Evolutionary conservation across 2,329 filamentous ascomycete species (phyloP).

Genomic region (Sporothrix mexicana): DNA sequence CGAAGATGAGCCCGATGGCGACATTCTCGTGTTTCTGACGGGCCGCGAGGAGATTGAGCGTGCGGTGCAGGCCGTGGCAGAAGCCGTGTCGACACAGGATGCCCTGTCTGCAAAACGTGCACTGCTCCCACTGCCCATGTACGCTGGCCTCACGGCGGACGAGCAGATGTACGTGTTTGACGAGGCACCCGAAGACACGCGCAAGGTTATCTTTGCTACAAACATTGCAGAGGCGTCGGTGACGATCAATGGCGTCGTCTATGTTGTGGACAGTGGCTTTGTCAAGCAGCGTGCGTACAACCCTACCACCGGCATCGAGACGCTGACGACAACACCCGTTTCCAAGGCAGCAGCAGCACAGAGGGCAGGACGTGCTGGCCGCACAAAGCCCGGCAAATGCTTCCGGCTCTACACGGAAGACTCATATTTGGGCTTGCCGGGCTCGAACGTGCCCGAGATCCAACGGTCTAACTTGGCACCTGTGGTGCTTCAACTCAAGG

Average conservation of each 20-base stretch:
- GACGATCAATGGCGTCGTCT: slow-evolving; percentile 90
- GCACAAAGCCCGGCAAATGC: slow-evolving; percentile 90
- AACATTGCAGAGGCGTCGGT: slow-evolving; percentile 97
- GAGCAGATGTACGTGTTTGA: slow-evolving; percentile 97
- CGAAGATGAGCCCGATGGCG: slow-evolving; percentile 76
- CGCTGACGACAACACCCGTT: slow-evolving; percentile 77
- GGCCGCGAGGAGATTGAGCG: slow-evolving; percentile 91
- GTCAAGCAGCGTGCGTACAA: slow-evolving; percentile 90
- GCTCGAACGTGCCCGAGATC: slow-evolving; percentile 84
- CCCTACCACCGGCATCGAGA: slow-evolving; percentile 83
- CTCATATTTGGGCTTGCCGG: slow-evolving; percentile 66
- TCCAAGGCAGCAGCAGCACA: slow-evolving; percentile 95
- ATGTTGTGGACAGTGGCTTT: slow-evolving; percentile 88
- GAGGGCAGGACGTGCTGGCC: slow-evolving; percentile 85
- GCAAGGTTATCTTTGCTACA: slow-evolving; percentile 91
- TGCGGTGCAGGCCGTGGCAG: slow-evolving; percentile 77
- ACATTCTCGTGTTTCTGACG: slow-evolving; percentile 89
- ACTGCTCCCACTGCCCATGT: slow-evolving; percentile 78
- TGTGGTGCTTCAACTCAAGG: slow-evolving; percentile 88
- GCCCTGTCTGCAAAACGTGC: slow-evolving; percentile 56
- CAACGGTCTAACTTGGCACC: slow-evolving; percentile 90
- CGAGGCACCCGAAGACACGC: slow-evolving; percentile 75
- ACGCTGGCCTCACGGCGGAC: slow-evolving; percentile 85
- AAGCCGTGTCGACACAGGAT: slow-evolving; percentile 65
- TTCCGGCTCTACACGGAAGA: slow-evolving; percentile 89